Conservation (phyloP, 257 asterid genomes). For the Paraleonurus japonicus region DNA sequence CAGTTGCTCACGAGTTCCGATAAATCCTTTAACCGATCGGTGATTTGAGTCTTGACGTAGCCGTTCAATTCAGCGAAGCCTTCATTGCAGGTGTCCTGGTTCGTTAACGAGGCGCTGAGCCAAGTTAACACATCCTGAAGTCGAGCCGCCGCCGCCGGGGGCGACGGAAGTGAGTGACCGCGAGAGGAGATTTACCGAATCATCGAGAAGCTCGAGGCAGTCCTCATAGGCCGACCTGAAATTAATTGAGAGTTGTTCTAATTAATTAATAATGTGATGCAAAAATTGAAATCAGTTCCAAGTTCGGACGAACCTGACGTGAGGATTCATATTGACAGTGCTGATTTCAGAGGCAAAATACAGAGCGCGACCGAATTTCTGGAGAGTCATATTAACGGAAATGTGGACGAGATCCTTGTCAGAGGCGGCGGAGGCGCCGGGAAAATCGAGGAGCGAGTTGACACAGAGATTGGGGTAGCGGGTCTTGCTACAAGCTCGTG, state of each 20-base stretch:
- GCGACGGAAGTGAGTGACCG: constrained; percentile 56
- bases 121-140: constrained; percentile 84
- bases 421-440: constrained; percentile 77
- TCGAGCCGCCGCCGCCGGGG: constrained; percentile 37
- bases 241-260: not conserved
- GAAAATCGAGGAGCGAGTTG: constrained; percentile 61
- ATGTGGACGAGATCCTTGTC: constrained; percentile 86
- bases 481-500: constrained; percentile 71
- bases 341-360: constrained; percentile 57
- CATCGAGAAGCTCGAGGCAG: constrained; percentile 81
- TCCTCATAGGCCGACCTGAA: constrained; percentile 76
- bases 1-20: constrained; percentile 88
- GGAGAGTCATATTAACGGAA: constrained; percentile 80
- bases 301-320: constrained; percentile 30
- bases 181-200: constrained; percentile 68
- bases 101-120: constrained; percentile 91
- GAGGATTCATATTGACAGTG: constrained; percentile 60
- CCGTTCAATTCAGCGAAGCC: constrained; percentile 64
- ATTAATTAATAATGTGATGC: not conserved
- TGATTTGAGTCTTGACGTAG: constrained; percentile 52
- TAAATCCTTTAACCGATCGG: constrained; percentile 56
- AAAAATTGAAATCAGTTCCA: not conserved
- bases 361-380: constrained; percentile 59
- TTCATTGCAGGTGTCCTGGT: constrained; percentile 90
- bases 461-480: constrained; percentile 66